Base-by-base conservation (phyloP, 768 basidiomycete species). In the Xerocomellus dryophilus region DNA sequence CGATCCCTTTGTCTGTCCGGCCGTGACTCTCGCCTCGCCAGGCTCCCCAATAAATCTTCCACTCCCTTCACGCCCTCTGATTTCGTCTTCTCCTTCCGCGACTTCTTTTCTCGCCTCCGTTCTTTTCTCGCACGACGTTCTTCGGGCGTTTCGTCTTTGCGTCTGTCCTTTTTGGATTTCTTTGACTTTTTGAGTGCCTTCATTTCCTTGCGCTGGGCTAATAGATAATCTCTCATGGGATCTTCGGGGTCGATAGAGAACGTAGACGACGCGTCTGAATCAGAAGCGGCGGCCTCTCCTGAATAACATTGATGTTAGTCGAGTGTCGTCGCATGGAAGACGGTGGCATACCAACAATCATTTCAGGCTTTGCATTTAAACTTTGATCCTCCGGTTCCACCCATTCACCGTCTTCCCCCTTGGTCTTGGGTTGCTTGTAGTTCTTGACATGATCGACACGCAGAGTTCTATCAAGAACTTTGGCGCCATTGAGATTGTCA, bases 401-500 rank as follows among this genome's bases (percentile, higher is more conserved):
- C 82, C 84, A 85, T 71, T 97, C 91, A 7, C 96, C 96, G 23
- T 83, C 80, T 49, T 90, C 91, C 32, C 81, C 84, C 71, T 88
- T 88, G 45, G 73, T 68, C 66, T 84, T 90, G 4, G 86, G 82
- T 63, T 98, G 94, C 66, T 91, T 93, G 69, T 98, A 98, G 61
- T 93, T 81, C 69, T 86, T 90, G 58, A 91, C 90, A 65, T 94
- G 90, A 68, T 98, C 93, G 38, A 98, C 97, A 17, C 94, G 85
- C 47, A 99, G 75, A 3, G 85, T 96, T 61, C 86, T 79, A 15
- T 88, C 92, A 31, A 97, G 75, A 39, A 98, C 87, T 50, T 84
- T 83, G 43, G 94, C 91, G 39, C 97, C 97, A 65, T 97, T 98
- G 71, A 99, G 84, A 75, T 99, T 99, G 75, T 99, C 97, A 57